phyloP scores from a whole-genome alignment of 768 basidiomycete species.

The Amanita rimosa region DNA sequence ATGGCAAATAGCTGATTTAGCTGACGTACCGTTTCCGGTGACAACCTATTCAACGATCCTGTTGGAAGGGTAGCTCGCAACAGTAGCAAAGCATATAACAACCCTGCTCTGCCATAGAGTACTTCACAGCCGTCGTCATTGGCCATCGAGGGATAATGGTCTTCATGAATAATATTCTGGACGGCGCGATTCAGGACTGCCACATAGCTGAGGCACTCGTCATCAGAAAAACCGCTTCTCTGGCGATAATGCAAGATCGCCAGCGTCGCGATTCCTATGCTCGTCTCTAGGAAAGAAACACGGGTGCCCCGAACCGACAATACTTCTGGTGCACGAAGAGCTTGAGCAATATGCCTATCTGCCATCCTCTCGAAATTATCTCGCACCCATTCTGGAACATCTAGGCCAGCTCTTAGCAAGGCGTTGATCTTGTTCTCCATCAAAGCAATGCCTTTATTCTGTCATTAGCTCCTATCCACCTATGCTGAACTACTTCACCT shows the following conservation, averaged over 20 bases:
- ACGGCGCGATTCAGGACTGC: constrained; percentile 15
- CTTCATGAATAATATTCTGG: constrained; percentile 14
- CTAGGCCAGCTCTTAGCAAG: background rate
- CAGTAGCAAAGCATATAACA: constrained; percentile 39
- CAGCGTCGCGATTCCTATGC: constrained; percentile 26
- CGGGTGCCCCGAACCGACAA: background rate
- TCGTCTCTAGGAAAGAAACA: constrained; percentile 29
- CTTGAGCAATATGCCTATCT: constrained; percentile 4
- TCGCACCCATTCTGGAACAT: background rate
- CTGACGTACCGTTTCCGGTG: constrained; percentile 2
- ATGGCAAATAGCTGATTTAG: constrained; percentile 11
- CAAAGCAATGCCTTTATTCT: constrained; percentile 7
- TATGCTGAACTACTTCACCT: constrained; percentile 8
- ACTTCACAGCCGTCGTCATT: constrained; percentile 44
- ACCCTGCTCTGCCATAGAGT: constrained; percentile 47
- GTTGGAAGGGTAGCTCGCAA: constrained; percentile 20
- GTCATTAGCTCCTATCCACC: background rate
- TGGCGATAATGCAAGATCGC: constrained; percentile 18
- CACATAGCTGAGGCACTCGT: constrained; percentile 12
- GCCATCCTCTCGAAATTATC: constrained; percentile 8
- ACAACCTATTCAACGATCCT: background rate
- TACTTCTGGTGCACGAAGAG: background rate
- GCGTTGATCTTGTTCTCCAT: constrained; percentile 10
- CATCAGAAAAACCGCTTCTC: constrained; percentile 10
- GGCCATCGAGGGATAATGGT: constrained; percentile 9